Percentiles rank a stretch among this genome's conserved stretches.
Conservation (phyloP, 2,329 filamentous ascomycete genomes). For the Microcyclospora pomicola region DNA sequence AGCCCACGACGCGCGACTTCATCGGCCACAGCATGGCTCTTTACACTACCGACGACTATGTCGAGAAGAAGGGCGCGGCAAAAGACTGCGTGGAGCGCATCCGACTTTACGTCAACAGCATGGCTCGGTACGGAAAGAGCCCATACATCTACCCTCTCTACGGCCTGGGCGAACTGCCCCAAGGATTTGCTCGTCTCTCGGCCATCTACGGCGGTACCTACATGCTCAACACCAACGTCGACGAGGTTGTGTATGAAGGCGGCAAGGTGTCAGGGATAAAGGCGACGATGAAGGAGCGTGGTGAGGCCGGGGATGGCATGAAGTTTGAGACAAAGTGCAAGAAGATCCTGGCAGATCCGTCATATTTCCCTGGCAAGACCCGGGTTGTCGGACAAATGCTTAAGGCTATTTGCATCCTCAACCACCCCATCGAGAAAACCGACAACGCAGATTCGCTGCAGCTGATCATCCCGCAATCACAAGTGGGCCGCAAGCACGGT, state of each 20-base stretch:
- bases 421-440: slow-evolving; percentile 85
- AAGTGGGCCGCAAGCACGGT: slow-evolving; percentile 95
- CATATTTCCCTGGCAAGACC: slow-evolving; percentile 86
- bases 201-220: slow-evolving; percentile 98
- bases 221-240: slow-evolving; percentile 93
- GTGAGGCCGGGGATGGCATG: slow-evolving; percentile 60
- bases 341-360: slow-evolving; percentile 91
- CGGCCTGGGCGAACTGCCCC: slow-evolving; percentile 89
- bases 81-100: slow-evolving; percentile 84
- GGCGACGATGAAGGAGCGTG: slow-evolving; percentile 84
- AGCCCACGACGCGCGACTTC: slow-evolving; percentile 81
- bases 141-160: slow-evolving; percentile 99
- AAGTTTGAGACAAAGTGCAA: slow-evolving; percentile 93
- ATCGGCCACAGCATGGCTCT: slow-evolving; percentile 97
- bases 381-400: slow-evolving; percentile 79
- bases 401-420: slow-evolving; percentile 93
- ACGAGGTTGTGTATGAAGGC: slow-evolving; percentile 75
- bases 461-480: slow-evolving; percentile 94
- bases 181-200: slow-evolving; percentile 91
- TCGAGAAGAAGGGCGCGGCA: slow-evolving; percentile 56
- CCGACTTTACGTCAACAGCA: slow-evolving; percentile 91
- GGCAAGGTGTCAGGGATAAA: slow-evolving; percentile 89
- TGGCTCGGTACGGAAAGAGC: slow-evolving; percentile 93
- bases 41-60: slow-evolving; percentile 80
- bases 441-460: slow-evolving; percentile 80